phyloP scores from a whole-genome alignment of 2,329 filamentous ascomycete species.

The Remersonia thermophila region DNA sequence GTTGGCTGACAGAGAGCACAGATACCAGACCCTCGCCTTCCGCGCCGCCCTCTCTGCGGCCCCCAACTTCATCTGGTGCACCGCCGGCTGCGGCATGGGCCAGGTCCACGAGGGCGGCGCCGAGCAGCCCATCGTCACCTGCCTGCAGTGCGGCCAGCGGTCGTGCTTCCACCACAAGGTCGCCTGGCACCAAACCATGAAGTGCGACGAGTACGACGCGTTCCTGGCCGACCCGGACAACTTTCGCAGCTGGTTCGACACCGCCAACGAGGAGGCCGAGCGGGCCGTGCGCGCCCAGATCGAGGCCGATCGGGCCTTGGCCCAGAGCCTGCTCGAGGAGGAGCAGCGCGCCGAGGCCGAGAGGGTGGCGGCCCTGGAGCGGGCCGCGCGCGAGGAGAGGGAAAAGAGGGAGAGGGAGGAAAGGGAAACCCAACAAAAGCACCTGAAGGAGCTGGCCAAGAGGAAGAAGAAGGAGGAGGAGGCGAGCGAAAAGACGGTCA shows the following conservation, averaged over 20 bases:
- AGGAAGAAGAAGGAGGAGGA: conserved; percentile 25
- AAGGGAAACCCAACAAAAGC: conserved; percentile 8
- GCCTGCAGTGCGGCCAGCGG: conserved; percentile 26
- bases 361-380: conserved; percentile 9
- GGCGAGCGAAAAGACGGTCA: conserved; percentile 20
- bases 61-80: conserved; percentile 41
- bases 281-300: conserved; percentile 31
- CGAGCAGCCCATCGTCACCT: conserved; percentile 29
- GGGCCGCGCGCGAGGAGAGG: conserved; percentile 15
- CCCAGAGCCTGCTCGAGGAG: conserved; percentile 22
- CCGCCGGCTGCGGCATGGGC: conserved; percentile 37
- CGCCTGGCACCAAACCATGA: conserved; percentile 30
- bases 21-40: conserved; percentile 32
- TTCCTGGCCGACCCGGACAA: conserved; percentile 26
- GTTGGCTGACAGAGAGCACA: conserved; percentile 7
- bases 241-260: conserved; percentile 27
- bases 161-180: conserved; percentile 32
- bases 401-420: conserved; percentile 15
- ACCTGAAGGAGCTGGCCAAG: conserved; percentile 1
- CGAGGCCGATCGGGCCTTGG: conserved; percentile 29
- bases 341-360: conserved; percentile 10
- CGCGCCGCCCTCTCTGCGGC: conserved; percentile 30
- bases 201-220: conserved; percentile 31
- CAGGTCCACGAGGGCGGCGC: conserved; percentile 36
- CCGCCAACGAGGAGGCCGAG: conserved; percentile 31